Evolutionary conservation across 163 green algal species (phyloP).

Genomic region (Scenedesmus sp.): DNA sequence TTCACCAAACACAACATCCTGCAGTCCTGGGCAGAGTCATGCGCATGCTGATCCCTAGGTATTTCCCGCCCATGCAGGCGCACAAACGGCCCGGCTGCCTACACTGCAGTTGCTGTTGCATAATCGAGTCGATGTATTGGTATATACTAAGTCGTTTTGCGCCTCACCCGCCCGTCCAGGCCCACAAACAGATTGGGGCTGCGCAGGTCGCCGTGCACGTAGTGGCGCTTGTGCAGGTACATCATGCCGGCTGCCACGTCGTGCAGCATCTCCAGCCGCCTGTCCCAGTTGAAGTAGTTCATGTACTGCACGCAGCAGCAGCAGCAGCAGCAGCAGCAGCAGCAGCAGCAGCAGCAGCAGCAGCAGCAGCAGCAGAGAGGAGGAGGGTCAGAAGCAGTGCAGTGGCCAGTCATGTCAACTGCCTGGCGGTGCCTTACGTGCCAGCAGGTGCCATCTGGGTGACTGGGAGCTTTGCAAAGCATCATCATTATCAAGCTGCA

Average conservation of each 20-base stretch:
- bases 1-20: not conserved
- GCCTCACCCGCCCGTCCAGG: slow-evolving; percentile 64
- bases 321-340: not conserved
- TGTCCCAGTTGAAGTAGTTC: slow-evolving; percentile 41
- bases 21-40: too few species aligned
- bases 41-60: too few species aligned
- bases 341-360: not conserved
- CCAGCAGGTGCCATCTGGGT: too few species aligned
- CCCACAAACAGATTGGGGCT: slow-evolving; percentile 79
- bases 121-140: too few species aligned
- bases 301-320: slow-evolving; percentile 9
- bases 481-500: too few species aligned
- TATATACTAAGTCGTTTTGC: not conserved
- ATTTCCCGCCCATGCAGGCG: too few species aligned
- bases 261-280: slow-evolving; percentile 64
- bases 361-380: not conserved
- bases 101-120: too few species aligned
- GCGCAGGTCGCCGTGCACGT: slow-evolving; percentile 78
- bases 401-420: not conserved
- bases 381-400: not conserved
- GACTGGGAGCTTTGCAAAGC: too few species aligned
- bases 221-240: slow-evolving; percentile 36
- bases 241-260: slow-evolving; percentile 72
- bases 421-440: too few species aligned
- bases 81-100: too few species aligned